Percentiles rank a stretch among this genome's conserved stretches.
Evolutionary conservation across 2,329 filamentous ascomycete genomes (phyloP).

Genomic region (Lachnellula occidentalis): DNA sequence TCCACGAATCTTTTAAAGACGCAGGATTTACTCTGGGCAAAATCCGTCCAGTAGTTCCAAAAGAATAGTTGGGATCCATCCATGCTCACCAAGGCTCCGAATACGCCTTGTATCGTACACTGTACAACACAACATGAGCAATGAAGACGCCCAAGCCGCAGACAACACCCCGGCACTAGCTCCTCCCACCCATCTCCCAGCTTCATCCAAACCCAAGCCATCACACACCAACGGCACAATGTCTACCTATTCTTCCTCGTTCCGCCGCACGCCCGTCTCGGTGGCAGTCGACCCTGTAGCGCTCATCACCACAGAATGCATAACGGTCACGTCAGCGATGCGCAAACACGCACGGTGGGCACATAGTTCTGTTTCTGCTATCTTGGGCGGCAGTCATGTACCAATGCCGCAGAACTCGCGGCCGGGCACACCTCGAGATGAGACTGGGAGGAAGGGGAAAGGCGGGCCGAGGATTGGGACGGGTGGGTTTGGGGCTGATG

Average conservation of each 20-base stretch:
- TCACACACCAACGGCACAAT: slow-evolving; percentile 17
- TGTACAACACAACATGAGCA: slow-evolving; percentile 23
- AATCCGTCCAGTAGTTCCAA: background rate
- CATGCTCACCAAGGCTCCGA: slow-evolving; percentile 12
- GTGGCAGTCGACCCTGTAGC: slow-evolving; percentile 88
- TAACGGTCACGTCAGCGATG: slow-evolving; percentile 96
- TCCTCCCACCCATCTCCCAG: background rate
- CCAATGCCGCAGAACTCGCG: slow-evolving; percentile 43
- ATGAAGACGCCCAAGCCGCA: slow-evolving; percentile 19
- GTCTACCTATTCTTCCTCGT: slow-evolving; percentile 1
- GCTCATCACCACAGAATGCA: slow-evolving; percentile 96
- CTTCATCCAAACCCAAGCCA: background rate
- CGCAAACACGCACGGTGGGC: slow-evolving; percentile 96
- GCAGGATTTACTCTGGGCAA: background rate
- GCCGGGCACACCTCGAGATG: slow-evolving; percentile 34
- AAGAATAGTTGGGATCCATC: background rate
- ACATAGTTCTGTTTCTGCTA: slow-evolving; percentile 92
- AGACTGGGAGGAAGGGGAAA: slow-evolving; percentile 21
- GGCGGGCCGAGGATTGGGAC: slow-evolving; percentile 12
- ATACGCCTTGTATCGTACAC: background rate
- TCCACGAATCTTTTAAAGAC: too few relatives aligned
- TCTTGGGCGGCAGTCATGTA: slow-evolving; percentile 67
- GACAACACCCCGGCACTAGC: slow-evolving; percentile 8
- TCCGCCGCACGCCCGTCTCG: slow-evolving; percentile 44
- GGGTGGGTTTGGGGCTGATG: slow-evolving; percentile 33